A percentile compares a stretch with the other conserved stretches of the same genome.
These are phyloP conservation scores for Tillandsia fasciculata DNA, from an alignment of 176 grass and related monocot genomes.

Conservation along the genomic window DNA sequence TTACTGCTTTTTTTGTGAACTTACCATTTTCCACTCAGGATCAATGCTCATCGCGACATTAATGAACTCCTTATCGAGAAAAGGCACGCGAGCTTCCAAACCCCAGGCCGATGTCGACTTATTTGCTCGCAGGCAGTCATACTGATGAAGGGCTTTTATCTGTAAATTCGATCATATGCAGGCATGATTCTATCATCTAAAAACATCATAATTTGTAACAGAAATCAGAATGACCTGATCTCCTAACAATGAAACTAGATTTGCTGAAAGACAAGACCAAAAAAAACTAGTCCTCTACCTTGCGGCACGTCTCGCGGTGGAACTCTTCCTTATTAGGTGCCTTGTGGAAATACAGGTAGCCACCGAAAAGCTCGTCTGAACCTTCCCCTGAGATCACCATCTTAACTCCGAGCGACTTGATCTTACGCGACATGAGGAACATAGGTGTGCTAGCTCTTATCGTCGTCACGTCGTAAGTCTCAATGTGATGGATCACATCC, in stretches of 20 bases:
- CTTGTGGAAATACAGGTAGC: slow-evolving; percentile 98
- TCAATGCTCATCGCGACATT: slow-evolving; percentile 87
- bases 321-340: slow-evolving; percentile 94
- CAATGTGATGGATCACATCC: slow-evolving; percentile 89
- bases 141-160: slow-evolving; percentile 85
- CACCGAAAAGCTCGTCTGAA: slow-evolving; percentile 86
- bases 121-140: slow-evolving; percentile 89
- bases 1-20: not conserved
- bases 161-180: slow-evolving; percentile 7
- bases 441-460: slow-evolving; percentile 95
- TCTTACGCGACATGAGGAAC: slow-evolving; percentile 98
- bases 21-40: slow-evolving; percentile 88
- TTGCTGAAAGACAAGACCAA: not conserved
- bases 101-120: slow-evolving; percentile 94
- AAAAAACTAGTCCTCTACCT: slow-evolving; percentile 28
- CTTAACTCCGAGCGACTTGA: slow-evolving; percentile 90
- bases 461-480: slow-evolving; percentile 90
- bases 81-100: slow-evolving; percentile 83
- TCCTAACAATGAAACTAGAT: not conserved
- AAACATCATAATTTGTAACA: not conserved
- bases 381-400: slow-evolving; percentile 98
- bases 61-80: slow-evolving; percentile 97
- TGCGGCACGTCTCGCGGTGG: slow-evolving; percentile 87
- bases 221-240: not conserved
- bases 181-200: slow-evolving; percentile 1